Percentiles rank a stretch among this genome's conserved stretches.
phyloP scores from a whole-genome alignment of 805 yeast genomes.

The Saccharomycopsis sp. region DNA sequence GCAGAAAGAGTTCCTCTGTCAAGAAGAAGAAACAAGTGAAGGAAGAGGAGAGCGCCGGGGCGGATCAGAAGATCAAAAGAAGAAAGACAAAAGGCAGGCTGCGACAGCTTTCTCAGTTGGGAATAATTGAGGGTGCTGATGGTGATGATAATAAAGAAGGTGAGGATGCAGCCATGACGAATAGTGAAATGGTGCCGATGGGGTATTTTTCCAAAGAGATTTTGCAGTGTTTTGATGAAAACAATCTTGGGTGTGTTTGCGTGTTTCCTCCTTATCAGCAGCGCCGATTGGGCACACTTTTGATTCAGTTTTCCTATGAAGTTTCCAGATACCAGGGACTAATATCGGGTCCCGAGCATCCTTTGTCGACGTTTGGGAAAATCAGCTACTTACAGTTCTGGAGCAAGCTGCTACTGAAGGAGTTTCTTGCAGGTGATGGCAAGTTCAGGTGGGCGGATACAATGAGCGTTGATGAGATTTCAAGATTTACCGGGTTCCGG shows the following conservation, averaged over 20 bases:
- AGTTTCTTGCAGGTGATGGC: slow-evolving; percentile 31
- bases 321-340: slow-evolving; percentile 55
- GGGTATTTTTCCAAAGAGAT: slow-evolving; percentile 91
- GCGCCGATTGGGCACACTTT: slow-evolving; percentile 61
- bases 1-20: too few species aligned
- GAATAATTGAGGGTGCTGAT: neutral
- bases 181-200: slow-evolving; percentile 42
- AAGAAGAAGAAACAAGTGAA: slow-evolving; percentile 18
- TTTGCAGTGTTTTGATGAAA: slow-evolving; percentile 62
- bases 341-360: slow-evolving; percentile 86
- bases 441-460: slow-evolving; percentile 25
- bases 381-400: slow-evolving; percentile 68
- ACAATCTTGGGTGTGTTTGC: slow-evolving; percentile 85
- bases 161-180: neutral
- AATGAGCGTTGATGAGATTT: slow-evolving; percentile 40
- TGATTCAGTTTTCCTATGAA: slow-evolving; percentile 78
- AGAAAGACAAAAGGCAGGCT: too few species aligned
- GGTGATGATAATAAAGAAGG: neutral
- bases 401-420: slow-evolving; percentile 46
- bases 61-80: neutral
- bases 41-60: too few species aligned
- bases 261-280: slow-evolving; percentile 90
- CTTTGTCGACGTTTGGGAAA: slow-evolving; percentile 75
- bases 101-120: too few species aligned
- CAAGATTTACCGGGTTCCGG: slow-evolving; percentile 55